Base-by-base conservation (phyloP, 2,329 filamentous ascomycete genomes). In the Teratosphaeria viscida region DNA sequence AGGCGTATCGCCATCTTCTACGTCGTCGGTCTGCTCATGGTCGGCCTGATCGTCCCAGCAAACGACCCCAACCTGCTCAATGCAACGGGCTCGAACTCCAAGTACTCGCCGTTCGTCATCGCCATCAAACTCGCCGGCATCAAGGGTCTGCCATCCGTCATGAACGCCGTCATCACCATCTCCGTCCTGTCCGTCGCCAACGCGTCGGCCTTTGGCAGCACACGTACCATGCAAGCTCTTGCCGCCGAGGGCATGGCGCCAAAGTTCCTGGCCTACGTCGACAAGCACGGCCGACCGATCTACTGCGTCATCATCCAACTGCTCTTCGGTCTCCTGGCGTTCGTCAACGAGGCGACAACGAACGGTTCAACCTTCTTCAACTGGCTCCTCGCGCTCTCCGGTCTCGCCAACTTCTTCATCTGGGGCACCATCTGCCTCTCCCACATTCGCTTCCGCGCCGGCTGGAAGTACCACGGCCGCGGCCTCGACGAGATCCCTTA, bases 211-310 rank as follows among this genome's bases (percentile, higher is more conserved):
- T 72, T 71, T 57, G 70, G 69, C 55, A 92, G 89, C 27, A 95
- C 90, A 2, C 86, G 92, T 66, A 96, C 92, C 1, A 83, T 97
- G 10, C 90, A 91, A 26, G 91, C 92, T 3, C 82, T 97, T 1
- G 91, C 92, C 54, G 91, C 69, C 47, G 79, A 95, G 72, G 70
- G 74, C 53, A 77, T 79, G 66, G 84, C 80, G 0, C 84, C 84
- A 11, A 77, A 73, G 62, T 76, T 83, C 63, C 75, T 87, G n/a
- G 76, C 79, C 34, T 84, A 85, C 67, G 81, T 87, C 63, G 85
- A 87, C 70, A 80, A 84, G 84, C 60, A 96, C 92, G 75, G 86
- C 94, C 67, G 92, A 92, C 76, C 92, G 88, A 10, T 80, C 95
- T 55, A 29, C 23, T 61, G 52, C 5, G 81, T 86, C 52, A 84